Percentiles rank a stretch among this genome's conserved stretches.
phyloP scores from a whole-genome alignment of 257 asterid species.

The Asclepias syriaca region DNA sequence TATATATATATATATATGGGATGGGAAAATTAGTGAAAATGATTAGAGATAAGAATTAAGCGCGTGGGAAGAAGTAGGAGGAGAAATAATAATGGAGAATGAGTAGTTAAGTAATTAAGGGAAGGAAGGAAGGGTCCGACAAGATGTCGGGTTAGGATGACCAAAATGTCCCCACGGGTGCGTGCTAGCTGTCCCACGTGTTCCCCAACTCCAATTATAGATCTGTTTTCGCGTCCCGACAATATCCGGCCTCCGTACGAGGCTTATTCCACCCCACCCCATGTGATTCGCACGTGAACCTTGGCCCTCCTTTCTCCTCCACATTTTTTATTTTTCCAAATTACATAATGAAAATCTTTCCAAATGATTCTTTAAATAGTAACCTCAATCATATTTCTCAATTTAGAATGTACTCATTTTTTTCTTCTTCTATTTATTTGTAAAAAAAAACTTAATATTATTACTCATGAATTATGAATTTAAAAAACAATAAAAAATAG shows the following conservation, averaged over 20 bases:
- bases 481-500: too few species aligned
- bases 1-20: too few species aligned
- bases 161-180: conserved; percentile 34
- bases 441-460: too few species aligned
- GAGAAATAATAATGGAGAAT: background rate
- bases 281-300: conserved; percentile 62
- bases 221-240: conserved; percentile 41
- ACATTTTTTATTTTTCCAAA: too few species aligned
- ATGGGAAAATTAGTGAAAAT: too few species aligned
- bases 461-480: too few species aligned
- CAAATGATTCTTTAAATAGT: conserved; percentile 1
- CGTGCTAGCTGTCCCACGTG: conserved; percentile 79
- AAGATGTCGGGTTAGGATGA: conserved; percentile 46
- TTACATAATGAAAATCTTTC: background rate
- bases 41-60: background rate
- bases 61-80: background rate
- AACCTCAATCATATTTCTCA: background rate
- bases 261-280: conserved; percentile 32
- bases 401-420: background rate
- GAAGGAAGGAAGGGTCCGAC: conserved; percentile 32
- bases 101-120: background rate
- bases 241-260: conserved; percentile 48
- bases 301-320: conserved; percentile 28
- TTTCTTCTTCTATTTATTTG: too few species aligned
- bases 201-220: conserved; percentile 48